phyloP scores from a whole-genome alignment of 208 protist species.

The Entamoeba histolytica region DNA sequence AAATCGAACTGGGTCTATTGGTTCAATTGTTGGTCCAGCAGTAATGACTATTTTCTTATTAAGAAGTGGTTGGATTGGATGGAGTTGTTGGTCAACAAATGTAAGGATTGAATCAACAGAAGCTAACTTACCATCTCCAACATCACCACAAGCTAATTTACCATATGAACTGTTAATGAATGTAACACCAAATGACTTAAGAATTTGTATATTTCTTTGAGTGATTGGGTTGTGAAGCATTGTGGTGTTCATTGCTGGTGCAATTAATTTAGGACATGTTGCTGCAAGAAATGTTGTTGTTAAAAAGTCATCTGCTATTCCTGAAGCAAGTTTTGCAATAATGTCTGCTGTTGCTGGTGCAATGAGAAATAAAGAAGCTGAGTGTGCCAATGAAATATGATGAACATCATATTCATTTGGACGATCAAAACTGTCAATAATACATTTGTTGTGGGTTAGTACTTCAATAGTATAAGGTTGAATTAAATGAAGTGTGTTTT shows the following conservation, averaged over 20 bases:
- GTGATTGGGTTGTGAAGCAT: not conserved
- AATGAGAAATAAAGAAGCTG: not conserved
- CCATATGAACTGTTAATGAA: not conserved
- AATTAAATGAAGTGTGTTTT: not conserved
- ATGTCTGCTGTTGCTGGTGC: conserved; percentile 1
- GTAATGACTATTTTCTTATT: not conserved
- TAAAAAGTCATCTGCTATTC: conserved; percentile 8
- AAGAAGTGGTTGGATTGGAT: not conserved
- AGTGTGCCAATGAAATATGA: not conserved
- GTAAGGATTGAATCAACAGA: not conserved
- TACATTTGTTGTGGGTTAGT: not conserved
- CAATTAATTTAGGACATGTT: not conserved
- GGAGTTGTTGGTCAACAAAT: not conserved
- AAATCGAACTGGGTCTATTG: conserved; percentile 4
- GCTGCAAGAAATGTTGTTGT: not conserved
- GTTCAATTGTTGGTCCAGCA: conserved; percentile 6
- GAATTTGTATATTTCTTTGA: conserved; percentile 3
- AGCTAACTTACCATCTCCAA: not conserved
- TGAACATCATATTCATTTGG: not conserved
- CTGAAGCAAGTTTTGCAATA: not conserved
- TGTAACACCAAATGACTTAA: not conserved
- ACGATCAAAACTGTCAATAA: not conserved
- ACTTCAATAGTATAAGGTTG: not conserved
- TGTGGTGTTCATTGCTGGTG: not conserved
- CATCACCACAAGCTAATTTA: not conserved